Conservation (phyloP, 768 basidiomycete species). For the Amanita pseudoporphyria region DNA sequence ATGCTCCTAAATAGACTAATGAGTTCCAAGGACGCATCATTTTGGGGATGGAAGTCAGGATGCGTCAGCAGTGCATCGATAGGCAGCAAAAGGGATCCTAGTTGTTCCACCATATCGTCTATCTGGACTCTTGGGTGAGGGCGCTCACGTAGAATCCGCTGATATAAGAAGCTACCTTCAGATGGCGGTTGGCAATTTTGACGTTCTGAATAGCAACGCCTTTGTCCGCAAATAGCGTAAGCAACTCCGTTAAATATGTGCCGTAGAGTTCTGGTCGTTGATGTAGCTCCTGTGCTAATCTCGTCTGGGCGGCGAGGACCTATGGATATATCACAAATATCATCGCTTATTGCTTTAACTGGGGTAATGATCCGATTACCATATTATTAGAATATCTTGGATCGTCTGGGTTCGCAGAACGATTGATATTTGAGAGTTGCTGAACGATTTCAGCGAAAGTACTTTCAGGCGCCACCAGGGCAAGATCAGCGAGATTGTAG, state of each 20-base stretch:
- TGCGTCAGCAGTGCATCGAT: slow-evolving; percentile 83
- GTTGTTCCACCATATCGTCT: slow-evolving; percentile 78
- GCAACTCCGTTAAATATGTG: slow-evolving; percentile 73
- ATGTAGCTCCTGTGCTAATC: slow-evolving; percentile 72
- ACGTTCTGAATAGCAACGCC: slow-evolving; percentile 84
- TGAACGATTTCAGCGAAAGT: slow-evolving; percentile 79
- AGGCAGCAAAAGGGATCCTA: slow-evolving; percentile 81
- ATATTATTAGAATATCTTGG: slow-evolving; percentile 85
- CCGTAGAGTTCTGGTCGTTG: slow-evolving; percentile 71
- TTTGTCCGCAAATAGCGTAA: slow-evolving; percentile 84
- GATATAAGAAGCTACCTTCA: slow-evolving; percentile 39
- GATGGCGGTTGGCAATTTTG: slow-evolving; percentile 52
- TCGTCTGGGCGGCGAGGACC: slow-evolving; percentile 87
- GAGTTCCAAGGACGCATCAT: slow-evolving; percentile 44
- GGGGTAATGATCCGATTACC: slow-evolving; percentile 27
- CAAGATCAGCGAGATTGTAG: slow-evolving; percentile 85
- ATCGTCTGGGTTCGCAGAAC: slow-evolving; percentile 82
- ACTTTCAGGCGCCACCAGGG: slow-evolving; percentile 63
- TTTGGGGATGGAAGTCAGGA: slow-evolving; percentile 51
- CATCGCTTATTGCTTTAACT: neutral
- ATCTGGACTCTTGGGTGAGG: slow-evolving; percentile 29
- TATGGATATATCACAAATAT: slow-evolving; percentile 16
- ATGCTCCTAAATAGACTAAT: slow-evolving; percentile 80
- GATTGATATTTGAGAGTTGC: slow-evolving; percentile 77
- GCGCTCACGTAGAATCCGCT: slow-evolving; percentile 2